Evolutionary conservation across 148 eudicot species (phyloP).

Genomic region (Rhododendron griersonianum): DNA sequence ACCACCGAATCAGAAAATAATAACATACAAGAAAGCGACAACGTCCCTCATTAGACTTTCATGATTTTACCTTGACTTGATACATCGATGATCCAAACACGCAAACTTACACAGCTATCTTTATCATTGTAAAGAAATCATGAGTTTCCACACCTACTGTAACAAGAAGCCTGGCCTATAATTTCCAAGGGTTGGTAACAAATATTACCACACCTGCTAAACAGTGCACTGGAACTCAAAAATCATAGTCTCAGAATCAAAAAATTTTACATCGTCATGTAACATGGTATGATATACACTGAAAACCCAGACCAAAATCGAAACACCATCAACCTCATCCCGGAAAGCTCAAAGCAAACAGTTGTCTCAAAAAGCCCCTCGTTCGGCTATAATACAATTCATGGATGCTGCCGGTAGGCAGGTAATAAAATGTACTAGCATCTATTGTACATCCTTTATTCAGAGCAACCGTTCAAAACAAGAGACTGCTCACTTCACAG

Average conservation of each 20-base stretch:
- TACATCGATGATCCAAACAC: neutral
- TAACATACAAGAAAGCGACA: neutral
- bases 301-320: neutral
- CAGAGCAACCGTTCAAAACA: neutral
- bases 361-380: constrained; percentile 1
- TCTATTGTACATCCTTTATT: constrained; percentile 12
- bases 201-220: neutral
- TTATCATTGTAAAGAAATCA: neutral
- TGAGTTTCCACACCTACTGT: neutral
- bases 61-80: neutral
- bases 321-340: neutral
- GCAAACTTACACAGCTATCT: neutral
- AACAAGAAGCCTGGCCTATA: neutral
- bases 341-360: neutral
- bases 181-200: neutral
- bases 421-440: neutral
- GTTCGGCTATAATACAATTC: constrained; percentile 4
- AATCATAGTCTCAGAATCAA: neutral
- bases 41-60: neutral
- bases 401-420: neutral
- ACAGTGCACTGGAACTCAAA: neutral
- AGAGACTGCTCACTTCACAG: neutral
- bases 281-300: neutral
- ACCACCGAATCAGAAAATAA: no score
- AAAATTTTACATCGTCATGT: neutral